A percentile compares a stretch with the other conserved stretches of the same genome.
Conservation (phyloP, 495 filamentous ascomycete species). For the Tricharina praecox region DNA sequence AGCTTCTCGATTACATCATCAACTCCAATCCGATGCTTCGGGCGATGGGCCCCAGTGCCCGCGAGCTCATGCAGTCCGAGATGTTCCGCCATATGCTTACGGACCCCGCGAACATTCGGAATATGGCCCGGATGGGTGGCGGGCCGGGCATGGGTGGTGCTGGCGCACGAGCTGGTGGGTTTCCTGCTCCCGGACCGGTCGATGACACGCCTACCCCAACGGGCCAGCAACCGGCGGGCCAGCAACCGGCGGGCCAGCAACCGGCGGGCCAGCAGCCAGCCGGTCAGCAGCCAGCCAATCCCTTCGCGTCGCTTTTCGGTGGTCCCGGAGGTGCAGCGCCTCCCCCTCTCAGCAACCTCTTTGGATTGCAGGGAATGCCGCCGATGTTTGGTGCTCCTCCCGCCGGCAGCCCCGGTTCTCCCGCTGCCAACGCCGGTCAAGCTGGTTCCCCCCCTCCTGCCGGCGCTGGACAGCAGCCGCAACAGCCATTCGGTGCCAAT, state of each 20-base stretch:
- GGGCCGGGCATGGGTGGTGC: conserved; percentile 32
- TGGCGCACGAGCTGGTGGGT: conserved; percentile 36
- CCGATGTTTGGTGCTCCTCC: background rate
- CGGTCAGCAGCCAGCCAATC: conserved; percentile 35
- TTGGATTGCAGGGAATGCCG: background rate
- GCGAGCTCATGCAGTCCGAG: conserved; percentile 69
- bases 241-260: conserved; percentile 16
- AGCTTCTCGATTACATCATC: conserved; percentile 83
- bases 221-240: conserved; percentile 1
- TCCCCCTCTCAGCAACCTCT: background rate
- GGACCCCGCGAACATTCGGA: conserved; percentile 67
- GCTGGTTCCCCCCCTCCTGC: conserved; percentile 16
- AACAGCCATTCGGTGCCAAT: background rate
- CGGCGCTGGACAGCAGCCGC: conserved; percentile 18
- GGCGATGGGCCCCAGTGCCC: conserved; percentile 60
- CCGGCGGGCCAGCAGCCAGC: conserved; percentile 16
- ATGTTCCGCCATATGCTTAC: conserved; percentile 87
- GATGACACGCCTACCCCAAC: conserved; percentile 40
- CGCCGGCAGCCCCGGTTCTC: background rate
- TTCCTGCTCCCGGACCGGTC: conserved; percentile 79
- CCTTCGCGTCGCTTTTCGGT: conserved; percentile 57
- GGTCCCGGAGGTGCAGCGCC: conserved; percentile 2
- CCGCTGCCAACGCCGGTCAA: background rate
- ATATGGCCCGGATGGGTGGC: conserved; percentile 57
- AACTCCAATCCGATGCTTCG: conserved; percentile 74